phyloP scores from a whole-genome alignment of 2,329 filamentous ascomycete species.

The Fusarium metavorans region DNA sequence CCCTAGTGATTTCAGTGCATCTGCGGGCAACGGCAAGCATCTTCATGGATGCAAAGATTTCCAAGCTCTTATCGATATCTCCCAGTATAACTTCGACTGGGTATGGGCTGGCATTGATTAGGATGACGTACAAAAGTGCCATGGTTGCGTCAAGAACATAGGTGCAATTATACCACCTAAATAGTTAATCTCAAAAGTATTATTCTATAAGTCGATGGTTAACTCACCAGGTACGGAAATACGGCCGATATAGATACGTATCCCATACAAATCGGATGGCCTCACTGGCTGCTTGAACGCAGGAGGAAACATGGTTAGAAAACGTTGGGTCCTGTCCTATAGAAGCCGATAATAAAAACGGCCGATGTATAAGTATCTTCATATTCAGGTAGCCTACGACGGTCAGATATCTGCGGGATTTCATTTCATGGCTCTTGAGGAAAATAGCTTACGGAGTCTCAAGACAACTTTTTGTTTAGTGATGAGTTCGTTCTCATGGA shows the following conservation, averaged over 20 bases:
- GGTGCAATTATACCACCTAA: constrained; percentile 23
- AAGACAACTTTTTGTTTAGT: constrained; percentile 23
- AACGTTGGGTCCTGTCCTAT: background rate
- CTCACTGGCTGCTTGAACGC: constrained; percentile 18
- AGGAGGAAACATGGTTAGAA: constrained; percentile 3
- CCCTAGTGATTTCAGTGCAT: constrained; percentile 15
- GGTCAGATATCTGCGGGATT: background rate
- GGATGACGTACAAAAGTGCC: constrained; percentile 18
- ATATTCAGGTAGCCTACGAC: constrained; percentile 9
- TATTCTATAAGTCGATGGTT: background rate
- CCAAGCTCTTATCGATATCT: constrained; percentile 18
- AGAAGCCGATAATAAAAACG: constrained; percentile 6
- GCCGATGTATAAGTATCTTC: constrained; percentile 16
- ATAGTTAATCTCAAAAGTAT: background rate
- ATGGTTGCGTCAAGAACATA: constrained; percentile 21
- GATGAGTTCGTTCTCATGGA: constrained; percentile 18
- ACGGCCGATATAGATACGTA: constrained; percentile 19
- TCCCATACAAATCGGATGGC: constrained; percentile 14
- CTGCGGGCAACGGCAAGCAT: constrained; percentile 11
- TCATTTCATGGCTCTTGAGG: background rate
- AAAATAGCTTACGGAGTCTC: constrained; percentile 7
- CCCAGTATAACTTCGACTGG: background rate
- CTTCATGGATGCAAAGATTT: constrained; percentile 19
- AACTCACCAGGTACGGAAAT: constrained; percentile 17
- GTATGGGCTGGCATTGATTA: background rate